Evolutionary conservation across 2,329 filamentous ascomycete genomes (phyloP).

Genomic region (Claviceps capensis): DNA sequence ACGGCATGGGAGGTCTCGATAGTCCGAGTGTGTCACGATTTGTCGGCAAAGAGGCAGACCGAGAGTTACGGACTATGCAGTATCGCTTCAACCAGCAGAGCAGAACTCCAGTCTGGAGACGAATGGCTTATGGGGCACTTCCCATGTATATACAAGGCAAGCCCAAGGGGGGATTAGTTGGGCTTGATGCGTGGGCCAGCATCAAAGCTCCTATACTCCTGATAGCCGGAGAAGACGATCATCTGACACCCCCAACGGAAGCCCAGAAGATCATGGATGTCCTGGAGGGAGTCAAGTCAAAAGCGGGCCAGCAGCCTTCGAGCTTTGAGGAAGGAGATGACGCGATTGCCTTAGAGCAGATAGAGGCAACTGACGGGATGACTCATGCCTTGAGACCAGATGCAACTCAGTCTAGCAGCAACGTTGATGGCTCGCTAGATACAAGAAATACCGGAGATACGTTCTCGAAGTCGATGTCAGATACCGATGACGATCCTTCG

Average conservation of each 20-base stretch:
- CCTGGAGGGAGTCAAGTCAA: slow-evolving; percentile 18
- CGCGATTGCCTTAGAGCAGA: background rate
- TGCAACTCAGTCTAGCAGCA: background rate
- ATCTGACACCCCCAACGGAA: slow-evolving; percentile 58
- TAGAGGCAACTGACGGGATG: background rate
- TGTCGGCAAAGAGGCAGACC: slow-evolving; percentile 52
- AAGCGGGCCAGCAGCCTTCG: slow-evolving; percentile 9
- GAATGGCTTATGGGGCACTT: slow-evolving; percentile 63
- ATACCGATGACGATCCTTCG: slow-evolving; percentile 30
- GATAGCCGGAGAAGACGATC: slow-evolving; percentile 64
- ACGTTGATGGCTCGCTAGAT: background rate
- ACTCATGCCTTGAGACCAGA: background rate
- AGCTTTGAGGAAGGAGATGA: background rate
- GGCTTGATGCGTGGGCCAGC: slow-evolving; percentile 55
- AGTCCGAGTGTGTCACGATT: slow-evolving; percentile 72
- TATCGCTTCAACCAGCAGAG: slow-evolving; percentile 71
- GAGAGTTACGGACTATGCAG: slow-evolving; percentile 53
- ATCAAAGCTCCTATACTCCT: slow-evolving; percentile 64
- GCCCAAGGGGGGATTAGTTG: slow-evolving; percentile 51
- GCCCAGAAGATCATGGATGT: slow-evolving; percentile 49
- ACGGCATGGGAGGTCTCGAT: slow-evolving; percentile 61
- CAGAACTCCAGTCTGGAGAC: slow-evolving; percentile 65
- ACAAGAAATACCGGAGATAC: background rate
- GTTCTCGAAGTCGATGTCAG: slow-evolving; percentile 14
- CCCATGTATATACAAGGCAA: slow-evolving; percentile 42